Percentiles rank a stretch among this genome's conserved stretches.
Conservation (phyloP, 2,329 filamentous ascomycete species). For the Orbilia quercus region DNA sequence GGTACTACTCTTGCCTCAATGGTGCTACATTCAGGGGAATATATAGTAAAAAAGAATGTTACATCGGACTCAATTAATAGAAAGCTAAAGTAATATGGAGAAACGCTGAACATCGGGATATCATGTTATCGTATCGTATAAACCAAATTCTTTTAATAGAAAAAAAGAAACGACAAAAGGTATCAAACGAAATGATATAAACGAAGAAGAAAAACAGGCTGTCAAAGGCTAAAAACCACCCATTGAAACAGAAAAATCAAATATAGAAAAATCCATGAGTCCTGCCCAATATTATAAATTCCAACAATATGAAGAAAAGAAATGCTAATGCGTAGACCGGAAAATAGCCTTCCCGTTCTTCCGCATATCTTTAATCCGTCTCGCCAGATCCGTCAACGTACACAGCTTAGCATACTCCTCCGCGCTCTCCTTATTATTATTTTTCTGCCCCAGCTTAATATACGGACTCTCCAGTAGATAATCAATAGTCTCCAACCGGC, state of each 20-base stretch:
- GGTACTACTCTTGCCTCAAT: no score
- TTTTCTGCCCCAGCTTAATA: slow-evolving; percentile 53
- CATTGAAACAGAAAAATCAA: background rate
- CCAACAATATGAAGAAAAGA: background rate
- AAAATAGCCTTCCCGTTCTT: slow-evolving; percentile 56
- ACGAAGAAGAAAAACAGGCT: background rate
- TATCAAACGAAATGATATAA: background rate
- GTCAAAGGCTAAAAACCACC: background rate
- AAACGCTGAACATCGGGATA: background rate
- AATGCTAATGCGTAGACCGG: slow-evolving; percentile 26
- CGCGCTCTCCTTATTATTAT: slow-evolving; percentile 53
- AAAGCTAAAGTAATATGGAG: no score
- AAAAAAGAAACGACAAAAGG: slow-evolving; percentile 2
- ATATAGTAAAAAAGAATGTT: no score
- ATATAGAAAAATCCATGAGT: background rate
- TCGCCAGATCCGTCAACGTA: slow-evolving; percentile 45
- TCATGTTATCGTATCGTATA: slow-evolving; percentile 13
- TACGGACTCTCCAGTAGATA: slow-evolving; percentile 52
- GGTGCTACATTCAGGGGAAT: no score
- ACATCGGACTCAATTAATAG: no score
- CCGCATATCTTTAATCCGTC: slow-evolving; percentile 54
- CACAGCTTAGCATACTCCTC: slow-evolving; percentile 55
- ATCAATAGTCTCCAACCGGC: slow-evolving; percentile 49
- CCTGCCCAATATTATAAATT: slow-evolving; percentile 1
- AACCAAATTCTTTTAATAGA: no score